These are phyloP conservation scores for Viola pubescens DNA, from an alignment of 441 rosid genomes.

Conservation along the genomic window DNA sequence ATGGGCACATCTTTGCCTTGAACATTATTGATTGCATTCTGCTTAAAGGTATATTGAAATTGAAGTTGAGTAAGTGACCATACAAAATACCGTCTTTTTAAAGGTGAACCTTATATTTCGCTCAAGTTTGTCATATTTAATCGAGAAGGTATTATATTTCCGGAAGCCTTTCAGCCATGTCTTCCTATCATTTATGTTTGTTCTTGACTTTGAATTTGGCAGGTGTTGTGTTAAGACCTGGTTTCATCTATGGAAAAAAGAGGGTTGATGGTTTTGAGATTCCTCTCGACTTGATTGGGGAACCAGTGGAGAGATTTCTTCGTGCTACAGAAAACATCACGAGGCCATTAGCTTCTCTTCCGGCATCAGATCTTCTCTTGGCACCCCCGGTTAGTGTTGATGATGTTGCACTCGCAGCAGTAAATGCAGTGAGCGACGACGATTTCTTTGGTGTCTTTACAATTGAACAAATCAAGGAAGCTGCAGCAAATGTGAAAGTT, in stretches of 20 bases:
- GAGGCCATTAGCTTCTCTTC: constrained; percentile 67
- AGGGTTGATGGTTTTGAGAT: constrained; percentile 62
- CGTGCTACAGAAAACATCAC: constrained; percentile 48
- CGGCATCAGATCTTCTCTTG: constrained; percentile 75
- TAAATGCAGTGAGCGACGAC: constrained; percentile 60
- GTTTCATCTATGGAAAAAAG: constrained; percentile 73
- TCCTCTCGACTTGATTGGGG: constrained; percentile 76
- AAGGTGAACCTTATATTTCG: too few species aligned
- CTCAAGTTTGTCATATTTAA: too few species aligned
- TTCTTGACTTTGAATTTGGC: constrained; percentile 17
- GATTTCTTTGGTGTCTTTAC: constrained; percentile 80
- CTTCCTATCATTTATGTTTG: neutral
- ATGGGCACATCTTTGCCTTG: neutral
- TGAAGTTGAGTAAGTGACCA: too few species aligned
- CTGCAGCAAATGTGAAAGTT: constrained; percentile 51
- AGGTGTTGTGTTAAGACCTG: constrained; percentile 87
- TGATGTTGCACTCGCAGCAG: constrained; percentile 67
- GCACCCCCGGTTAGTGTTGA: constrained; percentile 77
- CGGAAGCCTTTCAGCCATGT: neutral
- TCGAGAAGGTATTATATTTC: too few species aligned
- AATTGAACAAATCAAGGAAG: constrained; percentile 89
- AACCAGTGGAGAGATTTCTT: constrained; percentile 60
- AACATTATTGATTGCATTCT: neutral
- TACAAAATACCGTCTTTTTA: too few species aligned
- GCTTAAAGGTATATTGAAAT: too few species aligned